Evolutionary conservation across 192 early-diverging fungal species (phyloP).

Genomic region (Chytriomyces sp.): DNA sequence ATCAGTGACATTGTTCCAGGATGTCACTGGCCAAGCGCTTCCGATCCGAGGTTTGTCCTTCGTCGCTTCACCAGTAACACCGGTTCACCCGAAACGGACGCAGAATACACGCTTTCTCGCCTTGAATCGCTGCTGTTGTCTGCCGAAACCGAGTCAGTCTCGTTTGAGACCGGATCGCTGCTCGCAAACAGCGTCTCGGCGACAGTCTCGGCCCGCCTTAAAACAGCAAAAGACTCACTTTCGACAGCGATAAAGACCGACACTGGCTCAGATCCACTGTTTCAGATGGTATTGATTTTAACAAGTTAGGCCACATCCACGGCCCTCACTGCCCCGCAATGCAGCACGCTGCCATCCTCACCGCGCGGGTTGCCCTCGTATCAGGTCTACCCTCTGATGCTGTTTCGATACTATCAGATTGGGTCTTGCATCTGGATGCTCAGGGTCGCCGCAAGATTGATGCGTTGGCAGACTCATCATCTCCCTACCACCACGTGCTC

Average conservation of each 20-base stretch:
- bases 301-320: too few relatives aligned
- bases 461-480: not conserved
- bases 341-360: not conserved
- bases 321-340: too few relatives aligned
- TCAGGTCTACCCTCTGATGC: not conserved
- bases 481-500: not conserved
- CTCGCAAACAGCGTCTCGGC: too few relatives aligned
- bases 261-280: not conserved
- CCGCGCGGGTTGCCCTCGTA: conserved; percentile 1
- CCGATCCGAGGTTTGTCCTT: not conserved
- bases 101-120: not conserved
- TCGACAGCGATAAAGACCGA: conserved; percentile 1
- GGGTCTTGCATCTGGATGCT: not conserved
- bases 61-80: not conserved
- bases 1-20: not conserved
- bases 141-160: too few relatives aligned
- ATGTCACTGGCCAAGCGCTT: not conserved
- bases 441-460: not conserved
- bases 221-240: too few relatives aligned
- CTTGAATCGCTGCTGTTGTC: too few relatives aligned
- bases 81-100: not conserved
- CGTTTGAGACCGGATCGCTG: too few relatives aligned
- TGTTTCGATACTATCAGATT: not conserved
- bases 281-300: not conserved
- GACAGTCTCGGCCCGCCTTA: too few relatives aligned